These are phyloP conservation scores for Mucor piriformis DNA, from an alignment of 371 early-diverging fungal genomes.

Conservation along the genomic window DNA sequence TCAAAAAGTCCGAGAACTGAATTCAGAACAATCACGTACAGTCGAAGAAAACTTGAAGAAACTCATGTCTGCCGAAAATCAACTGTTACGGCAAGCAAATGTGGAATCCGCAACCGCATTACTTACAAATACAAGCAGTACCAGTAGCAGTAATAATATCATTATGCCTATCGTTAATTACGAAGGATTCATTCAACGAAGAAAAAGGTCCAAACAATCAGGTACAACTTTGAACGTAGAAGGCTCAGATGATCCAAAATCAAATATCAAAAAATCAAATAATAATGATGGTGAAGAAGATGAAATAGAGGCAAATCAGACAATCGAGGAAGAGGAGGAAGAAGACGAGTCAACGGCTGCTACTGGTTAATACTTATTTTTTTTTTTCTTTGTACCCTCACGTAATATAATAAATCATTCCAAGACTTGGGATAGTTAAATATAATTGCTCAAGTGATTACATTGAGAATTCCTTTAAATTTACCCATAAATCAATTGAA, in stretches of 20 bases:
- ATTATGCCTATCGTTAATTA: constrained; percentile 60
- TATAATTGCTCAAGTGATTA: too few relatives aligned
- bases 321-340: neutral
- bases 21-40: constrained; percentile 64
- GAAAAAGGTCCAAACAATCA: constrained; percentile 40
- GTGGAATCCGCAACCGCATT: constrained; percentile 1
- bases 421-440: too few relatives aligned
- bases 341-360: neutral
- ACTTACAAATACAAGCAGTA: constrained; percentile 2
- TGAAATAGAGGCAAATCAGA: neutral
- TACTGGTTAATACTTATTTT: too few relatives aligned
- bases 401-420: too few relatives aligned
- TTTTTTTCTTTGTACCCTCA: too few relatives aligned
- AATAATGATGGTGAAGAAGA: constrained; percentile 2
- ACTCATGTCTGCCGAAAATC: constrained; percentile 60
- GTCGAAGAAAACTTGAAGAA: constrained; percentile 66
- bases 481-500: too few relatives aligned
- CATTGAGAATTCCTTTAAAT: too few relatives aligned
- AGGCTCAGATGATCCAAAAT: constrained; percentile 20
- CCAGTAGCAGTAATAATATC: neutral
- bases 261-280: constrained; percentile 1
- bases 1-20: constrained; percentile 62
- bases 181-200: constrained; percentile 50
- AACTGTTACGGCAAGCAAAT: constrained; percentile 40
- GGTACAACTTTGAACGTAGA: constrained; percentile 29